These are phyloP conservation scores for Epichloe coenophiala DNA, from an alignment of 2,329 filamentous ascomycete genomes.

Conservation along the genomic window DNA sequence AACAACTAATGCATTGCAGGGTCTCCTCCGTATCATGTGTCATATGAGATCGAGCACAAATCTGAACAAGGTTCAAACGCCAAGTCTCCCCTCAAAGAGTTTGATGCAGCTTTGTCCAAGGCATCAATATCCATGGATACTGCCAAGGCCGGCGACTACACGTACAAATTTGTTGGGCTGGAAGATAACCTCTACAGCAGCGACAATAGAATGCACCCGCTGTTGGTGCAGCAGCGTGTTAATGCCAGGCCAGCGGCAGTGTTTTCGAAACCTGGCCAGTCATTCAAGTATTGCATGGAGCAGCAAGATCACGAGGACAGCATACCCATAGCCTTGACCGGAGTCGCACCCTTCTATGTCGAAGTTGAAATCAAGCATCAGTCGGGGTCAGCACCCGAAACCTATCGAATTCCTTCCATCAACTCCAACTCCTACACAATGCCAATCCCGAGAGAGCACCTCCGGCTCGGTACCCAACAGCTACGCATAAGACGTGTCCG, in stretches of 20 bases:
- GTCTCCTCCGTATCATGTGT: conserved; percentile 66
- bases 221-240: conserved; percentile 70
- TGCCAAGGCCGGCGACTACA: conserved; percentile 65
- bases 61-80: conserved; percentile 51
- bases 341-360: conserved; percentile 74
- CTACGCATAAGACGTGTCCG: conserved; percentile 82
- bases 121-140: conserved; percentile 81
- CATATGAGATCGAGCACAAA: conserved; percentile 68
- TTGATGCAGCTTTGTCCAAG: conserved; percentile 64
- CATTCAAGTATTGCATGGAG: conserved; percentile 88
- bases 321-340: conserved; percentile 76
- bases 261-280: conserved; percentile 78
- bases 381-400: conserved; percentile 63
- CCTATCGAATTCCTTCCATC: conserved; percentile 71
- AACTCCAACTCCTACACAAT: conserved; percentile 61
- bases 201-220: conserved; percentile 49
- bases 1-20: conserved; percentile 31
- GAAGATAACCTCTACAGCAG: conserved; percentile 78
- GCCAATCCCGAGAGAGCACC: conserved; percentile 68
- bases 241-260: conserved; percentile 69
- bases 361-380: conserved; percentile 92
- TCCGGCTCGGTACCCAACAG: conserved; percentile 80
- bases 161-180: conserved; percentile 73
- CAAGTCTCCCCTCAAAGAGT: conserved; percentile 51
- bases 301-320: conserved; percentile 70